Evolutionary conservation across 192 early-diverging fungal species (phyloP), one percentile per base, ranked within the genome.

Genomic region (Mortierella claussenii): DNA sequence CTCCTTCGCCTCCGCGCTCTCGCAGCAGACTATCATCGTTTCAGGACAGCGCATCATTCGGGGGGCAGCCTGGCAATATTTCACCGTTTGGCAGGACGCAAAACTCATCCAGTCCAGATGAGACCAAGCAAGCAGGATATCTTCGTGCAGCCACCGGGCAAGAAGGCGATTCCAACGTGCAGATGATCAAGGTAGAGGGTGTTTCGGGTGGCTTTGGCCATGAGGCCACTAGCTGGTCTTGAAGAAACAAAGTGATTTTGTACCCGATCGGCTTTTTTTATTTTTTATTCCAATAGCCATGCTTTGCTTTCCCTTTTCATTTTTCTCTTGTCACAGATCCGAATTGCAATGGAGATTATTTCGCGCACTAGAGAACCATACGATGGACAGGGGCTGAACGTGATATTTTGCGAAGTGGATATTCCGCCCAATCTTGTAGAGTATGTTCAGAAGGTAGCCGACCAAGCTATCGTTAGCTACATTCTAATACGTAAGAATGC

Each of bases 1-100:
- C 65, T 18, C 42, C 55, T 5, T 68, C 65, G 32, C 65, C 65
- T 24, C 65, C 57, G 36, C 49, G 67, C 10, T 60, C 67, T 12
- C 67, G 67, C 4, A 69, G 67, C 42, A 46, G 67, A 32, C 50
- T 69, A 11, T 68, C 65, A 49, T 68, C 67, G 11, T 49, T 60
- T 46, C 67, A 69, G 26, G 67, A 69, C 17, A 34, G 51, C n/a
- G 17, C 52, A 27, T 23, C 46, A 0, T 34, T 21, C 2, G 65
- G 55, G 30, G 64, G 65, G 23, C 66, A 68, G 20, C 67, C 42
- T 20, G 57, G 49, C 20, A 33, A 15, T 21, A n/a, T 51, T 1
- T 60, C 57, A 21, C 36, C 67, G 13, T 69, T 69, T 46, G 57
- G 67, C 8, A 49, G 57, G 11, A 18, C 44, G 27, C 55, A 55